Percentiles rank a stretch among this genome's conserved stretches.
Conservation (phyloP, 2,329 filamentous ascomycete genomes). For the Paecilomyces sp. region DNA sequence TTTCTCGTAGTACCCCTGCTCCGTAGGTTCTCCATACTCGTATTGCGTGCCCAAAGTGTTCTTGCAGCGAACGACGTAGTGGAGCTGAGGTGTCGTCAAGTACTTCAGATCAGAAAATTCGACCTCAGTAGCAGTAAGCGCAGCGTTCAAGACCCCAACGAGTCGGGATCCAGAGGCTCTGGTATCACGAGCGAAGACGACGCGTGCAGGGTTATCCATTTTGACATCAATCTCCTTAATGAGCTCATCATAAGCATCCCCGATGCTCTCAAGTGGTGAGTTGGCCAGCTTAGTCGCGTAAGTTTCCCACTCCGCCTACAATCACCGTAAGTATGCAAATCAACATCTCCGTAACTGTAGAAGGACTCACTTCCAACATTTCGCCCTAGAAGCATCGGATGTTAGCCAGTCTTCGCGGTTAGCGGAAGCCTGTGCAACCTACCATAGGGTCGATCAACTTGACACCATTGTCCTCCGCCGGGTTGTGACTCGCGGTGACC, state of each 20-base stretch:
- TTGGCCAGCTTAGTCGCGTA: slow-evolving; percentile 89
- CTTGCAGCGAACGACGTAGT: slow-evolving; percentile 89
- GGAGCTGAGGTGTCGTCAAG: slow-evolving; percentile 93
- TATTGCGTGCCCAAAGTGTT: slow-evolving; percentile 86
- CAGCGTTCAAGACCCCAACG: slow-evolving; percentile 69
- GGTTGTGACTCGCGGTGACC: slow-evolving; percentile 93
- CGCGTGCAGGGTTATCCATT: slow-evolving; percentile 61
- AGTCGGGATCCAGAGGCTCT: slow-evolving; percentile 84
- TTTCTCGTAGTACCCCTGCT: slow-evolving; percentile 93
- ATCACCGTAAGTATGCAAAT: slow-evolving; percentile 14
- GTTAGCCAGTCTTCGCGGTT: slow-evolving; percentile 9
- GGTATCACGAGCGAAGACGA: slow-evolving; percentile 88
- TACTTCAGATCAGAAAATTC: slow-evolving; percentile 80
- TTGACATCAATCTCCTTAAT: slow-evolving; percentile 71
- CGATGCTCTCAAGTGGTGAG: slow-evolving; percentile 66
- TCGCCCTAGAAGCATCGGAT: slow-evolving; percentile 54
- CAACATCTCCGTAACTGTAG: not conserved
- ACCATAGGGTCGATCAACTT: slow-evolving; percentile 94
- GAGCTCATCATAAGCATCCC: slow-evolving; percentile 68
- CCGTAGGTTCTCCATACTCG: slow-evolving; percentile 81
- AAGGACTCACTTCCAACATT: slow-evolving; percentile 71
- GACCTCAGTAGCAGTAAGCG: slow-evolving; percentile 66
- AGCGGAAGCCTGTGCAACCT: slow-evolving; percentile 8
- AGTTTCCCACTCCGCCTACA: slow-evolving; percentile 72
- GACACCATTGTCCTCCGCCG: slow-evolving; percentile 81